Percentiles rank a stretch among this genome's conserved stretches.
Conservation (phyloP, 257 asterid species). For the Dorcoceras hygrometricum region DNA sequence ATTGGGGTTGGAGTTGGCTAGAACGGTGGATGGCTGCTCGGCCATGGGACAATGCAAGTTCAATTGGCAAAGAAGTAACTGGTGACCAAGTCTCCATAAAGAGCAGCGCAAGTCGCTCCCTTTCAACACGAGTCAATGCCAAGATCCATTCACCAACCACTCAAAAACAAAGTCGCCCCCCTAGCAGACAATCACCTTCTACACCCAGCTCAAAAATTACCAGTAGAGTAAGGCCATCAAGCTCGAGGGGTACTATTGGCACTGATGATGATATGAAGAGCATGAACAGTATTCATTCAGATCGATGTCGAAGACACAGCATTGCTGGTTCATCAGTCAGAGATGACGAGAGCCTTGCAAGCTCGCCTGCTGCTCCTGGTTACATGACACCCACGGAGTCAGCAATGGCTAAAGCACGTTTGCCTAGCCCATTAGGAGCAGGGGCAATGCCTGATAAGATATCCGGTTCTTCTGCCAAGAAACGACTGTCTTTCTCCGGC, state of each 20-base stretch:
- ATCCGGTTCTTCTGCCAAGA: conserved; percentile 48
- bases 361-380: conserved; percentile 59
- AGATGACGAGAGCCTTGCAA: conserved; percentile 75
- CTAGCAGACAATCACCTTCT: conserved; percentile 61
- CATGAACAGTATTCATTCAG: conserved; percentile 52
- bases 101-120: conserved; percentile 32
- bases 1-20: conserved; percentile 93
- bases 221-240: conserved; percentile 30
- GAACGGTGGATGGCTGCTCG: conserved; percentile 86
- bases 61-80: conserved; percentile 44
- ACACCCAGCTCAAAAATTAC: conserved; percentile 51
- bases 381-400: conserved; percentile 72
- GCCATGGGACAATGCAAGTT: conserved; percentile 55
- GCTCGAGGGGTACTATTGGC: conserved; percentile 39
- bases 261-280: conserved; percentile 70
- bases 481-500: conserved; percentile 55
- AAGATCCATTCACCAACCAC: conserved; percentile 39
- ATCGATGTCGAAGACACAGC: conserved; percentile 60
- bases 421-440: conserved; percentile 45
- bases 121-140: conserved; percentile 27
- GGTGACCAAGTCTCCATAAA: conserved; percentile 34
- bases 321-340: conserved; percentile 58
- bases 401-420: conserved; percentile 53
- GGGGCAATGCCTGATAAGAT: conserved; percentile 37
- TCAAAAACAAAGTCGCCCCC: conserved; percentile 38